Evolutionary conservation across 768 basidiomycete genomes (phyloP), one percentile per base, ranked within the genome.

Genomic region (Epithele typhae): DNA sequence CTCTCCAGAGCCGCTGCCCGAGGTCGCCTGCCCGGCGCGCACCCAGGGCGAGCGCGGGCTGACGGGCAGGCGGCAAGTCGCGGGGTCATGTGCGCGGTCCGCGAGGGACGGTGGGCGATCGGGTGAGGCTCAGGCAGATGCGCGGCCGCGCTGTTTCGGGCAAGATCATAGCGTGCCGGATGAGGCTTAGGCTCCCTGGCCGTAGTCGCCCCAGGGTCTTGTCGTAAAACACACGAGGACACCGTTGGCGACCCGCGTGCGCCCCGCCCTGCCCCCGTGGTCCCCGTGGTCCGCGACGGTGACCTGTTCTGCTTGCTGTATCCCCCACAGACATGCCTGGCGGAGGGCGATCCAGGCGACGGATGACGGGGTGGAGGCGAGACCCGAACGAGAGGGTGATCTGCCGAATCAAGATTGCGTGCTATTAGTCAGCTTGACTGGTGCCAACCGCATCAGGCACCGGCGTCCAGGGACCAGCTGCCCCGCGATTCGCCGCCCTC

Each of bases 361-460:
- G 35, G 35, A 36, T n/a, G 35, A 17, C 35, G 35, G 17, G 35
- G 35, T 9, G 15, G 35, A 45, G 45, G 51, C 37, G 30, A 52
- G 51, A 52, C 44, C 51, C 51, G 46, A 40, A 45, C 46, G 45
- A 49, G 53, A 24, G 54, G 48, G 35, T 48, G 55, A 56, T 56
- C 55, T 56, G 41, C 47, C 48, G 44, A 36, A 56, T 47, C 47
- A 40, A 52, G 48, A 56, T 49, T 45, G 52, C 46, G 40, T 51
- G 39, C 46, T 48, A 48, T 49, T 39, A 49, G 35, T 27, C 46
- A 46, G 45, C 8, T 43, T 51, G 45, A 46, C 45, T 40, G 50
- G 44, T 23, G 35, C 34, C 46, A 47, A 24, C 37, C 45, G 32
- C 34, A 42, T 46, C 56, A 57, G 56, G 56, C 46, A 57, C 56